Evolutionary conservation across 805 yeast genomes (phyloP).

Genomic region (Yarrowia sp.): DNA sequence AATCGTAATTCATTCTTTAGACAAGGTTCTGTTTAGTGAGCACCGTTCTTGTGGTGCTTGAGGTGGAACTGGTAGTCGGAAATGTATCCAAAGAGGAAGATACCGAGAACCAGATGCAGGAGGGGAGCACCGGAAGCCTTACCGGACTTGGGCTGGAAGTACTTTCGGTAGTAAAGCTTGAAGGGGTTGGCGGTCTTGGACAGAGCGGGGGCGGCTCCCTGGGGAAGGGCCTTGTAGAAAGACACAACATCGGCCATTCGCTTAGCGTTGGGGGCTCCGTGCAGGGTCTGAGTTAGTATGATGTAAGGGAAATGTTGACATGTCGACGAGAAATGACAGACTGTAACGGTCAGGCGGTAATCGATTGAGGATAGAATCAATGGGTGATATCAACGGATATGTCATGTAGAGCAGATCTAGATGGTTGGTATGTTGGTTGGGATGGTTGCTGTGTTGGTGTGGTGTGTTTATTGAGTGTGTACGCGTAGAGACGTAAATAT

Average conservation of each 20-base stretch:
- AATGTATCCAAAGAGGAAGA: slow-evolving; percentile 78
- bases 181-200: slow-evolving; percentile 46
- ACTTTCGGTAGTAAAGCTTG: slow-evolving; percentile 71
- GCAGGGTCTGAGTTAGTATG: slow-evolving; percentile 60
- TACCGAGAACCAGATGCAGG: slow-evolving; percentile 64
- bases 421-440: too few species aligned
- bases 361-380: too few species aligned
- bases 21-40: slow-evolving; percentile 15
- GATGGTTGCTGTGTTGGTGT: too few species aligned
- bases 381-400: too few species aligned
- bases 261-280: slow-evolving; percentile 94
- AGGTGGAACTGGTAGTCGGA: slow-evolving; percentile 91
- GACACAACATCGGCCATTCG: slow-evolving; percentile 93
- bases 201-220: slow-evolving; percentile 75
- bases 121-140: slow-evolving; percentile 76
- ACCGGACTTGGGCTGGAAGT: slow-evolving; percentile 62
- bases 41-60: slow-evolving; percentile 29
- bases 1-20: slow-evolving; percentile 20
- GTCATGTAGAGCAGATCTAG: too few species aligned
- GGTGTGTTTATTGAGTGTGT: too few species aligned
- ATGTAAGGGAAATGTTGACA: neutral
- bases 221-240: slow-evolving; percentile 94
- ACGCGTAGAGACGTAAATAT: neutral
- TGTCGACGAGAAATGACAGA: neutral
- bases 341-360: too few species aligned